Conservation (phyloP, 208 protist genomes). For the Leishmania guyanensis region DNA sequence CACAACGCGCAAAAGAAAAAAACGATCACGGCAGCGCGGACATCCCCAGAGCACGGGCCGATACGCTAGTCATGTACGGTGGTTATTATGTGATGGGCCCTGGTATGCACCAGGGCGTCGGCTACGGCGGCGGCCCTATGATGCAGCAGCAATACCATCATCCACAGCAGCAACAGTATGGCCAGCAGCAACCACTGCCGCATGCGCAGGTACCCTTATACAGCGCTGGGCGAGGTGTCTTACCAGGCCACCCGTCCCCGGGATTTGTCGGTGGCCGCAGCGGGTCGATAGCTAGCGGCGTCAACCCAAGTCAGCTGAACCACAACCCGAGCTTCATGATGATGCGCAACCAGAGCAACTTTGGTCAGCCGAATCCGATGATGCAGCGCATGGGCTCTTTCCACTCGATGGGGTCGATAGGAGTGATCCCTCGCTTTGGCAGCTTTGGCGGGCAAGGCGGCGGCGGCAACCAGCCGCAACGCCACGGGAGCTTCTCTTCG, state of each 20-base stretch:
- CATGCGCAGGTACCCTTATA: background rate
- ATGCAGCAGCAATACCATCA: constrained; percentile 16
- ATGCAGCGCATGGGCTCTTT: constrained; percentile 19
- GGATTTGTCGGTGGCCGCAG: background rate
- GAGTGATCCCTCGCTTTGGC: constrained; percentile 10
- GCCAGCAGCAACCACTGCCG: background rate
- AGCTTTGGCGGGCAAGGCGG: constrained; percentile 3
- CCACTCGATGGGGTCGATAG: constrained; percentile 8
- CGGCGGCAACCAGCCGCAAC: background rate
- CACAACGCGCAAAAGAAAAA: background rate
- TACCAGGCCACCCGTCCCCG: background rate
- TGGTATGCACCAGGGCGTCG: constrained; percentile 26
- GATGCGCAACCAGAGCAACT: constrained; percentile 30
- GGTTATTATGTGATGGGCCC: constrained; percentile 31
- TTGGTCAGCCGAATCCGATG: constrained; percentile 5
- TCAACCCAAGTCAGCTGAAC: background rate
- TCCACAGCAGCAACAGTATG: constrained; percentile 8
- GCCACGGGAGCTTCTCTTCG: constrained; percentile 20
- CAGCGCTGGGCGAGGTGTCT: background rate
- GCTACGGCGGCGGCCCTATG: constrained; percentile 15
- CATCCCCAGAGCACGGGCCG: background rate
- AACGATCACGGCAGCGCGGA: background rate
- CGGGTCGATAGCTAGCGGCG: background rate
- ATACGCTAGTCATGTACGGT: constrained; percentile 26
- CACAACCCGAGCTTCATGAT: constrained; percentile 30